Base-by-base conservation (phyloP, 805 yeast species). In the Candida vartiovaarae region DNA sequence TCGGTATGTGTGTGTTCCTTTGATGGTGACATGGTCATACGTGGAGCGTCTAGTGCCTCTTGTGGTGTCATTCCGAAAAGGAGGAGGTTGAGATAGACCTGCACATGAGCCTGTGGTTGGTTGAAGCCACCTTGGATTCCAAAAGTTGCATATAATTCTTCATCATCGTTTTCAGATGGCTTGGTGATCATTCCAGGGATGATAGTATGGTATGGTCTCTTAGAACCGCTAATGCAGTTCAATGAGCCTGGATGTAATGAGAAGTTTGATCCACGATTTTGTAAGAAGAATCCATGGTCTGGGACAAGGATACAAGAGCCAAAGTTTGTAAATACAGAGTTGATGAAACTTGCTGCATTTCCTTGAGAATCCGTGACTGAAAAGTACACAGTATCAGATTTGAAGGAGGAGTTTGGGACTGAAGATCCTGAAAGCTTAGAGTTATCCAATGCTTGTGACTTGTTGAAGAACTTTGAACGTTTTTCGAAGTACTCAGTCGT, bases 81-180 rank as follows among this genome's bases (percentile, higher is more conserved):
- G 2, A 72, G 54, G 70, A 85, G 60, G 58, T 86, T 85, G 48
- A 84, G 62, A 33, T 76, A 80, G 32, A 83, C 90, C 59, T 84
- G 91, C 6, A 85, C 78, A 53, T 85, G 95, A 2, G 90, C 90
- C 53, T 83, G 87, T 3, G 95, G 95, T 60, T 86, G 95, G 67
- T 81, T 84, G 65, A 79, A 85, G 0, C 91, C 95, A 15, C 95
- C 95, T 88, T 84, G 84, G 48, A 82, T 84, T 40, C 91, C 93
- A 52, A 72, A 81, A n/a, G 82, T 65, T 1, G 89, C 88, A 54
- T 71, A 80, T n/a, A 85, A 62, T 27, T 74, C 75, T 27, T 65
- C 70, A 10, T 32, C n/a, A 29, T 62, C 65, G 40, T 59, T 57
- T 3, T 44, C 46, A 3, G 51, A 47, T 4, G 65, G 66, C 3